Evolutionary conservation across 257 asterid species (phyloP), one percentile per base, ranked within the genome.

Genomic region (Perilla frutescens): DNA sequence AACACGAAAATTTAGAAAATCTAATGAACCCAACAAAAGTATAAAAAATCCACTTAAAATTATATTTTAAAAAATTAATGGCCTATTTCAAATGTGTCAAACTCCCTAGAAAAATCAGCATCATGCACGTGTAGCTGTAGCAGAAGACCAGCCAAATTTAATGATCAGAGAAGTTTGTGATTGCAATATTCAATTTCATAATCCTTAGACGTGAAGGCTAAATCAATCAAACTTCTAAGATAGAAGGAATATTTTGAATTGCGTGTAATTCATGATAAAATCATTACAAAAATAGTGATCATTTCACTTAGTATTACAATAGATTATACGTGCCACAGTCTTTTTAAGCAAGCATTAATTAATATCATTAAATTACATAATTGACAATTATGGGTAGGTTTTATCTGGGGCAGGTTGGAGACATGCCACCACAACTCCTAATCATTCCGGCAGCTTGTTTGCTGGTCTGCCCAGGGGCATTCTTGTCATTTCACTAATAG

Each of bases 51-150:
- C 26, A 20, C 26, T 20, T 20, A 20, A 20, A 20, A 20, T 20
- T 20, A 20, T 20, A 20, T 20, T 20, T 20, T 20, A 20, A 20
- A 20, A 20, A 20, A 20, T 20, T 20, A 20, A 20, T 20, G 26
- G 26, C 26, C 26, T 20, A 20, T 20, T 20, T 20, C 26, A 20
- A 34, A 34, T 43, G 9, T 9, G 48, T 43, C 26, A 76, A 76
- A 44, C 41, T 49, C 61, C 67, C 1, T 60, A 26, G 36, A 13
- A 62, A 41, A 7, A 40, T 43, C 5, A 54, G 60, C 40, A 72
- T 43, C 51, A 62, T 62, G 82, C 84, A 78, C 82, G 81, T 78
- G 84, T 77, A 81, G 13, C 51, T 55, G 43, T 69, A 64, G 36
- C 71, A 37, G 29, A 73, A 66, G 67, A 70, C 26, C 41, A 70